These are phyloP conservation scores for Filobasidium floriforme DNA, from an alignment of 768 basidiomycete genomes.

Conservation along the genomic window DNA sequence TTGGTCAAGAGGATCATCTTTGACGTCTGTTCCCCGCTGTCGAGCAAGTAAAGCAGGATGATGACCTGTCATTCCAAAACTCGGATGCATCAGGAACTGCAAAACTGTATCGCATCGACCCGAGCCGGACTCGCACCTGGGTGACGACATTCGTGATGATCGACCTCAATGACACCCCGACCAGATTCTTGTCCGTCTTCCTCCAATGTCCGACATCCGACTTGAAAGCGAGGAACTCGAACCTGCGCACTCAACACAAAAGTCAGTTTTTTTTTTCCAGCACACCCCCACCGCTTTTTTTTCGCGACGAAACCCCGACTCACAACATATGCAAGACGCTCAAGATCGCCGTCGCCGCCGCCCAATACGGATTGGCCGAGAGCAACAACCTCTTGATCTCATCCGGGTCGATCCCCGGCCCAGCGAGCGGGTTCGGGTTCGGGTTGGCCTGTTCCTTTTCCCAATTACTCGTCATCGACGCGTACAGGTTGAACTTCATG, in stretches of 20 bases:
- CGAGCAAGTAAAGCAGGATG: slow-evolving; percentile 84
- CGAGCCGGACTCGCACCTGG: no score
- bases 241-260: slow-evolving; percentile 49
- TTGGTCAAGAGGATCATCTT: slow-evolving; percentile 83
- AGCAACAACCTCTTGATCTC: slow-evolving; percentile 91
- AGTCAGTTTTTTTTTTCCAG: neutral
- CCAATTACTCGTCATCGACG: slow-evolving; percentile 76
- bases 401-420: slow-evolving; percentile 64
- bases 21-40: slow-evolving; percentile 89
- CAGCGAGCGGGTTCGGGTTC: slow-evolving; percentile 24
- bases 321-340: slow-evolving; percentile 79
- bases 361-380: slow-evolving; percentile 62
- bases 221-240: slow-evolving; percentile 93
- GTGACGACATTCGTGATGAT: slow-evolving; percentile 91
- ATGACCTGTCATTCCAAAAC: no score
- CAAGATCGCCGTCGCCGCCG: slow-evolving; percentile 74
- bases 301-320: slow-evolving; percentile 41
- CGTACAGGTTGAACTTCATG: slow-evolving; percentile 65
- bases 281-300: no score
- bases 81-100: no score
- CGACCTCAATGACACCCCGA: slow-evolving; percentile 80
- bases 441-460: slow-evolving; percentile 73
- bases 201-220: slow-evolving; percentile 93
- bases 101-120: no score
- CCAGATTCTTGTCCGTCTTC: slow-evolving; percentile 78